Percentiles rank a stretch among this genome's conserved stretches.
Evolutionary conservation across 352 stramenopile genomes (phyloP).

Genomic region (Phytophthora podocarpi): DNA sequence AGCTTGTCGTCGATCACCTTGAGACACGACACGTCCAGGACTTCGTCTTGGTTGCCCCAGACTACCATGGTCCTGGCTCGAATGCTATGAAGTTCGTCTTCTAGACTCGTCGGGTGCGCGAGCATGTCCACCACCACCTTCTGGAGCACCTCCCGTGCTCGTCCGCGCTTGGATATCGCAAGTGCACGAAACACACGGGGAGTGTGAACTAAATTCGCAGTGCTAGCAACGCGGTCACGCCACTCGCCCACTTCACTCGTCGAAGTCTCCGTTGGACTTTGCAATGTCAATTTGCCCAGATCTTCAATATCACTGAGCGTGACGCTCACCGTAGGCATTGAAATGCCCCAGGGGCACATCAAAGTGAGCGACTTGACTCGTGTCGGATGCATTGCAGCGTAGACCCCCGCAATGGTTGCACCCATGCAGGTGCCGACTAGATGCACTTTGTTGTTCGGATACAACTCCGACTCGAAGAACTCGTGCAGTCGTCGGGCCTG

Average conservation of each 20-base stretch:
- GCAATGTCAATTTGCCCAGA: constrained; percentile 52
- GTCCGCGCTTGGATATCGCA: constrained; percentile 27
- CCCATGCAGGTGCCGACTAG: constrained; percentile 75
- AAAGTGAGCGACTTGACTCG: constrained; percentile 64
- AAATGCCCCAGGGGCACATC: constrained; percentile 70
- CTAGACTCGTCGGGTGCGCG: constrained; percentile 55
- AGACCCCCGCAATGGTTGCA: constrained; percentile 69
- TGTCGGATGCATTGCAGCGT: constrained; percentile 63
- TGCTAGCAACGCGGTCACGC: constrained; percentile 16
- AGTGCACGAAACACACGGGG: constrained; percentile 36
- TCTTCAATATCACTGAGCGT: constrained; percentile 55
- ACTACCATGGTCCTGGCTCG: constrained; percentile 59
- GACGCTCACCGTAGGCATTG: constrained; percentile 62
- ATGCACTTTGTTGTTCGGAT: constrained; percentile 61
- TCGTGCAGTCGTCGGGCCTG: constrained; percentile 59
- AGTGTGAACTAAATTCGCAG: constrained; percentile 33
- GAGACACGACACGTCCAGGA: constrained; percentile 66
- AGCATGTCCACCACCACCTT: constrained; percentile 68
- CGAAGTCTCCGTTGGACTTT: constrained; percentile 56
- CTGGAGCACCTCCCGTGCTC: constrained; percentile 44
- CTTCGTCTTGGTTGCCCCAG: constrained; percentile 70
- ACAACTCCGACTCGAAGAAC: constrained; percentile 61
- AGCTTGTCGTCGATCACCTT: constrained; percentile 63
- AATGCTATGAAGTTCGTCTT: constrained; percentile 63
- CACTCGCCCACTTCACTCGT: constrained; percentile 42